Conservation (phyloP, 2,329 filamentous ascomycete species). For the Colletotrichum theobromicola region DNA sequence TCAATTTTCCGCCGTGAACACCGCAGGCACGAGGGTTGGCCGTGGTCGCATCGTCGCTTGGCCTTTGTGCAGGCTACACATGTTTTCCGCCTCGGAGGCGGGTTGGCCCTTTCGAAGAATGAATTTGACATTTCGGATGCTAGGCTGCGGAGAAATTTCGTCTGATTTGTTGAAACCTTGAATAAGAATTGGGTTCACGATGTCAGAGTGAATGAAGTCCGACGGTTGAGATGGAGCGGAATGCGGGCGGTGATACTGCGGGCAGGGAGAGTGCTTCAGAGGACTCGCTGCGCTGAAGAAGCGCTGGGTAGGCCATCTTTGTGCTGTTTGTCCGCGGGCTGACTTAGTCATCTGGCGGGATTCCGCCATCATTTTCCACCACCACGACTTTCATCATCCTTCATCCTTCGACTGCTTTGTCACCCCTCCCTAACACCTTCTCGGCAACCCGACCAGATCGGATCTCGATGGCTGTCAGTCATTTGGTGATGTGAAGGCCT, state of each 20-base stretch:
- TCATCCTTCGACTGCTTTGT: neutral
- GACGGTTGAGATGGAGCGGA: neutral
- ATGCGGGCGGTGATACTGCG: neutral
- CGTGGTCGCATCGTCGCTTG: conserved; percentile 62
- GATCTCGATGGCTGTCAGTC: neutral
- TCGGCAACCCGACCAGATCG: neutral
- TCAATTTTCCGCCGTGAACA: conserved; percentile 52
- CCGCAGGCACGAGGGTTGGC: conserved; percentile 55
- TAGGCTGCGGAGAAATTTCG: neutral
- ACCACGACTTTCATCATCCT: neutral
- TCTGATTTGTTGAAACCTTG: neutral
- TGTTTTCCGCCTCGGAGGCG: conserved; percentile 57
- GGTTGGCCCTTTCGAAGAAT: conserved; percentile 44
- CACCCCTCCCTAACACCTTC: neutral
- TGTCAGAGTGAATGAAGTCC: neutral
- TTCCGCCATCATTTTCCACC: conserved; percentile 12
- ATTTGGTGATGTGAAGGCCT: neutral
- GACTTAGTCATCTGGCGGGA: conserved; percentile 11
- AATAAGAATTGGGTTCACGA: neutral
- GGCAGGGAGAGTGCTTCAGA: neutral
- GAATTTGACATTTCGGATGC: conserved; percentile 21
- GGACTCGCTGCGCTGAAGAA: neutral
- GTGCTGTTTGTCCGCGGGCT: neutral
- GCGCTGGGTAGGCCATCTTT: neutral
- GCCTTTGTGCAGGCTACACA: conserved; percentile 61